Conservation (phyloP, 495 filamentous ascomycete species). For the Penicillium longicatenatum region DNA sequence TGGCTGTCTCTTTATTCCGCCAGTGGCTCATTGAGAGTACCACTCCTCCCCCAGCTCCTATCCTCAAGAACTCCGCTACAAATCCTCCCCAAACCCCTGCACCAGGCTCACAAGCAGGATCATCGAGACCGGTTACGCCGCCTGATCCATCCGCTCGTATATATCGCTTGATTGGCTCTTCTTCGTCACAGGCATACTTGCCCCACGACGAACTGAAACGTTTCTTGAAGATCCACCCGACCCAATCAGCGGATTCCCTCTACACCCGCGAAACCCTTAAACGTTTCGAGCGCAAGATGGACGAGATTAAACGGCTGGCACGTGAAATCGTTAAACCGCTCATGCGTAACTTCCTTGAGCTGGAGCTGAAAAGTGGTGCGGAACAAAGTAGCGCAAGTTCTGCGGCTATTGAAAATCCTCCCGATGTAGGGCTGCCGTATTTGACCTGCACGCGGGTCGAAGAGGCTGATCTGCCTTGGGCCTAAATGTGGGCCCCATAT, state of each 20-base stretch:
- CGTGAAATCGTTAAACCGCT: conserved; percentile 81
- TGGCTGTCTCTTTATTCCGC: conserved; percentile 79
- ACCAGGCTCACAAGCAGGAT: conserved; percentile 28
- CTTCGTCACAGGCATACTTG: conserved; percentile 64
- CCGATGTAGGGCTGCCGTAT: conserved; percentile 58
- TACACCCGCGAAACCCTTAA: conserved; percentile 77
- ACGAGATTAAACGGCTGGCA: conserved; percentile 82
- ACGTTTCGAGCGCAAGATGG: conserved; percentile 80
- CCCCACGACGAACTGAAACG: conserved; percentile 83
- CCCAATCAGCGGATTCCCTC: conserved; percentile 52
- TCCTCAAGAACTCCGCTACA: conserved; percentile 42
- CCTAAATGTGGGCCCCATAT: conserved; percentile 29
- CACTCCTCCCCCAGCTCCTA: conserved; percentile 61
- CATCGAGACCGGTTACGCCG: conserved; percentile 22
- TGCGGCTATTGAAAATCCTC: conserved; percentile 22
- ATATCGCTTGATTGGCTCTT: conserved; percentile 68
- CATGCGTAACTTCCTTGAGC: conserved; percentile 79
- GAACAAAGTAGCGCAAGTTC: conserved; percentile 12
- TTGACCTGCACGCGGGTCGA: conserved; percentile 78
- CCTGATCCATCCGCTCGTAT: conserved; percentile 57
- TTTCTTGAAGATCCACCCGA: conserved; percentile 70
- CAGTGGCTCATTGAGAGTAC: conserved; percentile 92
- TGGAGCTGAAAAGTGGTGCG: conserved; percentile 59
- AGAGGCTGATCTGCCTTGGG: conserved; percentile 80
- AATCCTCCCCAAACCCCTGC: conserved; percentile 26